These are phyloP conservation scores for Medicago lupulina DNA, from an alignment of 306 rosid genomes.

Conservation along the genomic window DNA sequence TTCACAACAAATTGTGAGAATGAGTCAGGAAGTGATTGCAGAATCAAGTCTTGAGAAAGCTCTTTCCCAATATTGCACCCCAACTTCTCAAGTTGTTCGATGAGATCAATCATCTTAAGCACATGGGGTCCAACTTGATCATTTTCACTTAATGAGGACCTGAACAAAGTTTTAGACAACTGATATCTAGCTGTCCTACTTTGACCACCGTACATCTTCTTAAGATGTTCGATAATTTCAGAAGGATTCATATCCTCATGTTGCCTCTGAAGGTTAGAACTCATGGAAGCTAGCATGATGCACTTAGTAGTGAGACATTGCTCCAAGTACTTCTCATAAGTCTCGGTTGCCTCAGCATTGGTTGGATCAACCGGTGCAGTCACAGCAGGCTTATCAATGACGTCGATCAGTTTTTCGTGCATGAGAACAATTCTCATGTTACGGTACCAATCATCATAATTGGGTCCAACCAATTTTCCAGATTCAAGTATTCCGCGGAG, in stretches of 20 bases:
- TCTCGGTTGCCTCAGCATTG: neutral
- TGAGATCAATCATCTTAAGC: neutral
- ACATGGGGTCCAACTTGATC: constrained; percentile 10
- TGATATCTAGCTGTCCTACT: neutral
- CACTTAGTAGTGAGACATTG: neutral
- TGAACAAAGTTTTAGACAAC: neutral
- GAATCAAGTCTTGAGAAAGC: no score
- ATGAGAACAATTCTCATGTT: neutral
- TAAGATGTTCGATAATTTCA: neutral
- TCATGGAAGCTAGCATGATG: neutral
- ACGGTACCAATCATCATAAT: neutral
- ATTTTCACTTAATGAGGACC: neutral
- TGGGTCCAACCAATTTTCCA: neutral
- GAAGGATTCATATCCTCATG: neutral
- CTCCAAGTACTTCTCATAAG: constrained; percentile 10
- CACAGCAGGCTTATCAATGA: neutral
- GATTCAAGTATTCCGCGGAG: neutral
- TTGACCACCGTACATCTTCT: neutral
- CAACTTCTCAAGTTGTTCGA: no score
- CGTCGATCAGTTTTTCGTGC: neutral
- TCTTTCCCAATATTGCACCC: neutral
- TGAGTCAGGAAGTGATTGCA: neutral
- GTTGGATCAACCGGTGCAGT: neutral
- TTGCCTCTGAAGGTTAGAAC: neutral
- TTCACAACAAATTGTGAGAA: constrained; percentile 29